Evolutionary conservation across 345 rosid species (phyloP), one percentile per base, ranked within the genome.

Genomic region (Melaleuca quinquenervia): DNA sequence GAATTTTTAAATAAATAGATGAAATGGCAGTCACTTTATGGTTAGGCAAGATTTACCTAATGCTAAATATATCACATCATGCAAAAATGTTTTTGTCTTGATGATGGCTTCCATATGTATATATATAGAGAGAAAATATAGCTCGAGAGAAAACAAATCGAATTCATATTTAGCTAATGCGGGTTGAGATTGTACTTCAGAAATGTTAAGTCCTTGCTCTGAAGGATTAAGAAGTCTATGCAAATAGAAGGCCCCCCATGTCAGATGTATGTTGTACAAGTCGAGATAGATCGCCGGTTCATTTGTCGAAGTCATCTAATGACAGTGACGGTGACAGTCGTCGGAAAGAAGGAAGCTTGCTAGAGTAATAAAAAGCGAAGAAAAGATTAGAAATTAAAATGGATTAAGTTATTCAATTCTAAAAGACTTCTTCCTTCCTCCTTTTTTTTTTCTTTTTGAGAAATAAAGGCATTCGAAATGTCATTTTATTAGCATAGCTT

Each of bases 1-100:
- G 0, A 0, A 9, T 0, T 58, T 58, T 58, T 16, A 12, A 11
- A 26, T 27, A 58, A 58, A 58, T 2, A n/a, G n/a, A 58, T 1
- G 16, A 58, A 58, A 58, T n/a, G 70, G 6, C 5, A n/a, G 0
- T n/a, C 18, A 1, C 3, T 12, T n/a, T 58, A 58, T 58, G 64
- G n/a, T 58, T 1, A 2, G 1, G 64, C 0, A 26, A 56, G 64
- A 56, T 56, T 26, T 26, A 56, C 29, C 6, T 11, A 54, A 54
- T 26, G 2, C 10, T 8, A 11, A 26, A 26, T 22, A 50, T 54
- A 10, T 3, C 52, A 50, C 52, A 7, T 52, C 54, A 7, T 6
- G 54, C 7, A 21, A 52, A 52, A 52, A 6, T 52, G n/a, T 52
- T 1, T 52, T 54, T 54, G 21, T 21, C 26, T 54, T 22, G 26